Conservation (phyloP, 164 flowering plant genomes). For the Vitis riparia region DNA sequence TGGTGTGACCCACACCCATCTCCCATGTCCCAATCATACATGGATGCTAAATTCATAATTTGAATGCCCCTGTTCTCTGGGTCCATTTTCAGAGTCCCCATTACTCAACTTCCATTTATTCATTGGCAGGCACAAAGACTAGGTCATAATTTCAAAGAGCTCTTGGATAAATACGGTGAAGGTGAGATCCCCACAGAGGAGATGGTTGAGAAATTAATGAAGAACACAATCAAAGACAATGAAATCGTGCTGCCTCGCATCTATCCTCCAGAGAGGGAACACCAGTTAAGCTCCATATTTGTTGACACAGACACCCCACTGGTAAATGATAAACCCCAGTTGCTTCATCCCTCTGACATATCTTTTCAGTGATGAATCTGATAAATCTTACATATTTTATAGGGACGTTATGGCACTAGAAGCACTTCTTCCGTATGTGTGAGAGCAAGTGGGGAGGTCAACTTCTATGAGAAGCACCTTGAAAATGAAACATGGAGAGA, state of each 20-base stretch:
- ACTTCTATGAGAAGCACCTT: constrained; percentile 46
- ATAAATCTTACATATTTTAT: background rate
- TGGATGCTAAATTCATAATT: too few relatives aligned
- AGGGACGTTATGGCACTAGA: constrained; percentile 74
- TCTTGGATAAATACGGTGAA: constrained; percentile 22
- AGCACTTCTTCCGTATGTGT: constrained; percentile 47
- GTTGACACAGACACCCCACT: constrained; percentile 35
- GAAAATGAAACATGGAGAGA: constrained; percentile 54
- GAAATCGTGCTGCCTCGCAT: constrained; percentile 34
- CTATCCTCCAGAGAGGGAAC: constrained; percentile 40
- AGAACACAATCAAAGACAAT: constrained; percentile 42
- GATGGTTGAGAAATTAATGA: constrained; percentile 49
- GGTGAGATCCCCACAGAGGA: constrained; percentile 34
- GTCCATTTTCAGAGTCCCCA: background rate
- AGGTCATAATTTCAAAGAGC: constrained; percentile 34
- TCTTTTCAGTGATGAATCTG: background rate
- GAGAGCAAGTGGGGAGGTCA: constrained; percentile 32
- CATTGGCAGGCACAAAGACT: constrained; percentile 46
- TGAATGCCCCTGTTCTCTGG: background rate
- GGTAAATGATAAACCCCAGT: constrained; percentile 23
- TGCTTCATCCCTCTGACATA: too few relatives aligned
- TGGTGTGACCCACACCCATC: too few relatives aligned
- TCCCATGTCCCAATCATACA: too few relatives aligned
- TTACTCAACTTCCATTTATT: background rate
- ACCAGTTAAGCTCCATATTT: constrained; percentile 49